phyloP scores from a whole-genome alignment of 1,139 yeast species.

The Suhomyces maxii region DNA sequence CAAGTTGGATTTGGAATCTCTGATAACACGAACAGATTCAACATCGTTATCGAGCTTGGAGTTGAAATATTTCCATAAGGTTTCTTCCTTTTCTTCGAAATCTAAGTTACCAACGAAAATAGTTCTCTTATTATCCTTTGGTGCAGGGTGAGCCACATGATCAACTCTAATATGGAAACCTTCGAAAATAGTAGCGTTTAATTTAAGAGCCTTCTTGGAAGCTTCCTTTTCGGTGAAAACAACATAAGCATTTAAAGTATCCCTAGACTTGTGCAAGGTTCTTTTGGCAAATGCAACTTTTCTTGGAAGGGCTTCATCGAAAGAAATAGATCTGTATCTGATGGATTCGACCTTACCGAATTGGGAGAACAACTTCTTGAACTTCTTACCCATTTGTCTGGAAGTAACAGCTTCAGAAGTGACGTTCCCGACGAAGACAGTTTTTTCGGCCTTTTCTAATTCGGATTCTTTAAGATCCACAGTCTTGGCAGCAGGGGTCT shows the following conservation, averaged over 20 bases:
- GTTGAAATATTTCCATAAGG: slow-evolving; percentile 80
- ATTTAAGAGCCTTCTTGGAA: slow-evolving; percentile 51
- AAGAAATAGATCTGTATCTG: slow-evolving; percentile 90
- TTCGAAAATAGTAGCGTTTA: slow-evolving; percentile 70
- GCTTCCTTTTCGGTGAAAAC: slow-evolving; percentile 61
- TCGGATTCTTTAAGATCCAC: slow-evolving; percentile 65
- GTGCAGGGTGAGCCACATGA: slow-evolving; percentile 85
- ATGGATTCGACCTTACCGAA: slow-evolving; percentile 69
- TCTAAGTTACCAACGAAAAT: slow-evolving; percentile 93
- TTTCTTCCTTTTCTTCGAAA: slow-evolving; percentile 89
- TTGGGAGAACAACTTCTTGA: slow-evolving; percentile 60
- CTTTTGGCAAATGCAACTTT: slow-evolving; percentile 88
- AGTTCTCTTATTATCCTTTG: slow-evolving; percentile 79
- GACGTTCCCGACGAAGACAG: slow-evolving; percentile 88
- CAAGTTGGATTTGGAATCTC: slow-evolving; percentile 90
- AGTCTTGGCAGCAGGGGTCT: slow-evolving; percentile 31
- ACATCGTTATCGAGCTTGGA: slow-evolving; percentile 61
- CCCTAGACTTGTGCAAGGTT: slow-evolving; percentile 73
- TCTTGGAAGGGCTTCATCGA: slow-evolving; percentile 84
- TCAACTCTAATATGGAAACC: slow-evolving; percentile 86
- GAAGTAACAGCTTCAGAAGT: slow-evolving; percentile 64
- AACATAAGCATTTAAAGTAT: slow-evolving; percentile 83
- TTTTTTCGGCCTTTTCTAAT: slow-evolving; percentile 80
- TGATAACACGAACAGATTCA: slow-evolving; percentile 84
- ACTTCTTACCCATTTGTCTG: slow-evolving; percentile 59